Conservation (phyloP, 1,284 basidiomycete genomes). For the Fomitiporia mediterranea region DNA sequence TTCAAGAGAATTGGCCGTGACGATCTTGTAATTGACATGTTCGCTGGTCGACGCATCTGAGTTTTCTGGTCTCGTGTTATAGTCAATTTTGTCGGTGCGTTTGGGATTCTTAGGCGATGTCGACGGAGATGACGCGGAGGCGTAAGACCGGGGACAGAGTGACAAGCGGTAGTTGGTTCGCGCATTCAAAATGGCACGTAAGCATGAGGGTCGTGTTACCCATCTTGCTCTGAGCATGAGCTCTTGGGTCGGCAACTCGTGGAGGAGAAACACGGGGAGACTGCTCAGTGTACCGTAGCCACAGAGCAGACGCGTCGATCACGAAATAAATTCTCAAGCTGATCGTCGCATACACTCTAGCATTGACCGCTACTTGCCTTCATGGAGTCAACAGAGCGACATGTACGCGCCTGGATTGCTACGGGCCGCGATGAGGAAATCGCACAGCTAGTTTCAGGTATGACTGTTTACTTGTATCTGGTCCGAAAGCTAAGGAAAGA, state of each 20-base stretch:
- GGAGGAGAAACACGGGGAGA: slow-evolving; percentile 3
- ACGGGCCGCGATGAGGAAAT: slow-evolving; percentile 58
- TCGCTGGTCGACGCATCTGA: slow-evolving; percentile 42
- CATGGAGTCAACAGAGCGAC: slow-evolving; percentile 44
- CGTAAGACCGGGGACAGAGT: not conserved
- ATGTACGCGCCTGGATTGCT: slow-evolving; percentile 72
- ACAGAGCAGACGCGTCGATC: slow-evolving; percentile 3
- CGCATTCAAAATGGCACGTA: not conserved
- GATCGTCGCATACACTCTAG: slow-evolving; percentile 6
- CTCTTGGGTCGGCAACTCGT: not conserved
- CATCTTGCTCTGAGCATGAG: slow-evolving; percentile 16
- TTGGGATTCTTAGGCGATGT: slow-evolving; percentile 8
- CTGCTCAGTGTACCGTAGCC: too few species aligned
- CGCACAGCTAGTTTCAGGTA: slow-evolving; percentile 56
- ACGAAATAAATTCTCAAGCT: not conserved
- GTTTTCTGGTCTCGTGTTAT: slow-evolving; percentile 42
- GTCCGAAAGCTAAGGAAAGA: not conserved
- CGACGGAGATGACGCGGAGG: not conserved
- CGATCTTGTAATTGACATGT: slow-evolving; percentile 54
- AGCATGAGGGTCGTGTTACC: not conserved
- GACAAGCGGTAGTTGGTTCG: not conserved
- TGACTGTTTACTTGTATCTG: slow-evolving; percentile 21
- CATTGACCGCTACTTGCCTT: not conserved
- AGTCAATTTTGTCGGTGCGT: slow-evolving; percentile 59
- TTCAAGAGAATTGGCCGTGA: slow-evolving; percentile 74